Evolutionary conservation across 2,329 filamentous ascomycete genomes (phyloP), one percentile per base, ranked within the genome.

Genomic region (Fusarium oxysporum): DNA sequence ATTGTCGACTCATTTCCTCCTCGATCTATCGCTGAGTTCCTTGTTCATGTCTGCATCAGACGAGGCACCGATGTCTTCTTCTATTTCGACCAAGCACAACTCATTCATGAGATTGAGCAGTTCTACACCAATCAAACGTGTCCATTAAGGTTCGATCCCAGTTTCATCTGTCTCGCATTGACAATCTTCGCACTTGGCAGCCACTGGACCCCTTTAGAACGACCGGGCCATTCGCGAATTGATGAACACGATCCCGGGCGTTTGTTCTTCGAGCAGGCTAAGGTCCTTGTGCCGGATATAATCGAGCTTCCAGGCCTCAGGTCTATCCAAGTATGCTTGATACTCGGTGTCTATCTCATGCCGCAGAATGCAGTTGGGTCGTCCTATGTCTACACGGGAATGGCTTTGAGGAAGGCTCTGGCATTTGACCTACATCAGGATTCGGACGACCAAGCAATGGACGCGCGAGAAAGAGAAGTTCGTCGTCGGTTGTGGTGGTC

Each of bases 281-380:
- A 44, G 6, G 9, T n/a, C 2, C 59, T 62, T 14, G 33, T 62
- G 1, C 51, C 59, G 0, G 59, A 62, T 11, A 12, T 62, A 8
- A 44, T 58, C 9, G 51, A 58, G 12, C 40, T 35, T 8, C 38
- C 53, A 17, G n/a, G 51, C 12, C 21, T 62, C 5, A 62, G 51
- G n/a, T 58, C 59, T 8, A 45, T 62, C 4, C 59, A 62, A 17
- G 51, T n/a, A 19, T 62, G 32, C 3, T 32, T 62, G 6, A 32
- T 62, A 14, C 53, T 58, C 5, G 40, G 51, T 11, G 59, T 58
- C 1, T 62, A 62, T n/a, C 59, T 62, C 1, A 62, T 62, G 59
- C 59, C 59, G 1, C 19, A 45, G 21, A 45, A 58, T 17, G 40
- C 32, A 7, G 13, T 62, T 4, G 59, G 59, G 1, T 58, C 59